These are phyloP conservation scores for Globisporangium polare DNA, from an alignment of 352 stramenopile genomes.

Conservation along the genomic window DNA sequence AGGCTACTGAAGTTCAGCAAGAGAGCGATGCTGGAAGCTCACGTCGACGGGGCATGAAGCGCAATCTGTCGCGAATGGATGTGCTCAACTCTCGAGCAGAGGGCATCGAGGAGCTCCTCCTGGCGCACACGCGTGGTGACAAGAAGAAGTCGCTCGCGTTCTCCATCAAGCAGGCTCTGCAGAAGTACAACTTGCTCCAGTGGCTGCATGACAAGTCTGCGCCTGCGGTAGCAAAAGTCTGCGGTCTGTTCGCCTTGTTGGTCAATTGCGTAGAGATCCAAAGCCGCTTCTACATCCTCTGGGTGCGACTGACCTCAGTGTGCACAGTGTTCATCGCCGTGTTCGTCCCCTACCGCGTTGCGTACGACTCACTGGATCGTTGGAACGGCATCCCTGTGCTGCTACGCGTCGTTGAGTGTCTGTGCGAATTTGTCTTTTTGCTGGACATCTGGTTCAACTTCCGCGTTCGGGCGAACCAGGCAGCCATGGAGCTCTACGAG, in stretches of 20 bases:
- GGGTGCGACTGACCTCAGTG: conserved; percentile 40
- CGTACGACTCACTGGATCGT: conserved; percentile 48
- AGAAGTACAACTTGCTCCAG: conserved; percentile 1
- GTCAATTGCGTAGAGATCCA: conserved; percentile 48
- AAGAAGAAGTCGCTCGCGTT: conserved; percentile 16
- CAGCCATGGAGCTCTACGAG: conserved; percentile 57
- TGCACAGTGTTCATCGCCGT: conserved; percentile 48
- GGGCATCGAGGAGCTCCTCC: conserved; percentile 46
- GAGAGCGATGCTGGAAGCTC: conserved; percentile 11
- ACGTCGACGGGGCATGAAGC: conserved; percentile 21
- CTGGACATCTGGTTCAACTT: conserved; percentile 63
- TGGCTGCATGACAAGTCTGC: conserved; percentile 3
- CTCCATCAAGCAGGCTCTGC: conserved; percentile 6
- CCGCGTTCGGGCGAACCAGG: conserved; percentile 39
- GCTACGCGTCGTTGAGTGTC: conserved; percentile 25
- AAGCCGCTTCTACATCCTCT: conserved; percentile 47
- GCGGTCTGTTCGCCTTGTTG: conserved; percentile 11
- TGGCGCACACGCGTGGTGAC: conserved; percentile 24
- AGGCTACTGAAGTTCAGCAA: conserved; percentile 36
- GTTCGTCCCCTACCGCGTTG: conserved; percentile 46
- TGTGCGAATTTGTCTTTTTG: conserved; percentile 50
- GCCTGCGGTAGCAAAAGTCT: background rate
- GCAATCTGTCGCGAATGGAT: conserved; percentile 35
- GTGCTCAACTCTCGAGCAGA: conserved; percentile 42
- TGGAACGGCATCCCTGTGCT: conserved; percentile 35